A percentile compares a stretch with the other conserved stretches of the same genome.
These are phyloP conservation scores for Phytophthora meadii DNA, from an alignment of 352 stramenopile species.

Conservation along the genomic window DNA sequence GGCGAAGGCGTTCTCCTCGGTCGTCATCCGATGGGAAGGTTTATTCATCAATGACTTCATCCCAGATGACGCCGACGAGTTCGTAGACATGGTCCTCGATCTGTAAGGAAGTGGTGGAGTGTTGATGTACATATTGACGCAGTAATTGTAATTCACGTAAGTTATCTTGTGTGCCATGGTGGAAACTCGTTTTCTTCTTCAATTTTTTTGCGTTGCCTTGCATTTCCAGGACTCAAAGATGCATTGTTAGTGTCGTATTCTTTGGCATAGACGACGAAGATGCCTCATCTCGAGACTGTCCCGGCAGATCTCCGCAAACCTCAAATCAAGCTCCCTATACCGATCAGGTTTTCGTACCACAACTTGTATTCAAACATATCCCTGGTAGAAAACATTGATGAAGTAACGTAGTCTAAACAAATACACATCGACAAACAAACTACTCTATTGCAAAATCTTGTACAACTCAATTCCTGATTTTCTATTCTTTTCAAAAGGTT, in stretches of 20 bases:
- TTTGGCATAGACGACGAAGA: slow-evolving; percentile 12
- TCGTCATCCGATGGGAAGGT: slow-evolving; percentile 74
- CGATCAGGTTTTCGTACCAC: slow-evolving; percentile 16
- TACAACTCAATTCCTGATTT: neutral
- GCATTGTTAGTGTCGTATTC: neutral
- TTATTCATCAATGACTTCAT: slow-evolving; percentile 82
- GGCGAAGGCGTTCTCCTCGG: slow-evolving; percentile 66
- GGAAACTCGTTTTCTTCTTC: too few relatives aligned
- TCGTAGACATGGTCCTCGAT: slow-evolving; percentile 53
- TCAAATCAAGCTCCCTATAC: slow-evolving; percentile 15
- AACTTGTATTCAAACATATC: slow-evolving; percentile 5
- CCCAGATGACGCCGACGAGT: slow-evolving; percentile 36
- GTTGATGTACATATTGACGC: slow-evolving; percentile 5
- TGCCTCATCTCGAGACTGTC: slow-evolving; percentile 11
- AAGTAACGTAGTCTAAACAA: neutral
- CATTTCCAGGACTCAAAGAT: too few relatives aligned
- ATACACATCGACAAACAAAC: neutral
- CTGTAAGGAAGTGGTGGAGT: slow-evolving; percentile 21
- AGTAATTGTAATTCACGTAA: slow-evolving; percentile 36
- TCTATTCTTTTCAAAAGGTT: neutral
- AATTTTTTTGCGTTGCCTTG: too few relatives aligned
- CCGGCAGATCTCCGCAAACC: slow-evolving; percentile 11
- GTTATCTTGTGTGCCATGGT: slow-evolving; percentile 8
- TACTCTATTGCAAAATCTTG: neutral
- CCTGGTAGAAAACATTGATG: neutral